These are phyloP conservation scores for Albophoma yamanashiensis DNA, from an alignment of 2,329 filamentous ascomycete genomes.

Conservation along the genomic window DNA sequence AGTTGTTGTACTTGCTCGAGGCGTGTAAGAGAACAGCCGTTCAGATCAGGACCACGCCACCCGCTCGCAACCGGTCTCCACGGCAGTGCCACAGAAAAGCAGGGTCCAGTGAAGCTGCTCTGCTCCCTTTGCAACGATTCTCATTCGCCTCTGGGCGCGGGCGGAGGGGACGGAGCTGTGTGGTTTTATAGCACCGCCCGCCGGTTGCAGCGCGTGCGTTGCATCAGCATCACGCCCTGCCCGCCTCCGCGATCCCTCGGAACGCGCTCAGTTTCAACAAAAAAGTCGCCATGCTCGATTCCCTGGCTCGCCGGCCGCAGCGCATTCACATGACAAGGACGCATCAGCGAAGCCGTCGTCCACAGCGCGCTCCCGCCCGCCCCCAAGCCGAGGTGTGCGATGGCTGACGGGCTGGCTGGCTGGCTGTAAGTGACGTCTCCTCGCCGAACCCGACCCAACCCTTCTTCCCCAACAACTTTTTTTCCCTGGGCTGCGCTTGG, in stretches of 20 bases:
- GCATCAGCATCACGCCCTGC: background rate
- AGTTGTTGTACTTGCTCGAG: slow-evolving; percentile 4
- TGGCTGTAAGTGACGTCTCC: background rate
- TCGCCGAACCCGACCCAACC: background rate
- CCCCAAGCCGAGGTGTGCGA: background rate
- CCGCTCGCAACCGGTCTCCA: background rate
- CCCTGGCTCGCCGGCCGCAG: background rate
- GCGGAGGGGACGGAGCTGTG: background rate
- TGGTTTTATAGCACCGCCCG: background rate
- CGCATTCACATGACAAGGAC: background rate
- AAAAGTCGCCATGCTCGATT: background rate
- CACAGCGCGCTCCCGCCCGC: background rate
- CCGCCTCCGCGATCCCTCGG: background rate
- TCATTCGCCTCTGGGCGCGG: background rate
- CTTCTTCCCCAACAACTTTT: background rate
- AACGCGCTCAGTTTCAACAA: background rate
- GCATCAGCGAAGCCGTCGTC: background rate
- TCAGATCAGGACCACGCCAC: background rate
- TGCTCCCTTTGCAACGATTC: background rate
- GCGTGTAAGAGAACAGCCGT: background rate
- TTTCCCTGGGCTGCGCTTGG: background rate
- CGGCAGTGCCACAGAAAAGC: background rate
- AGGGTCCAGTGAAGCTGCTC: background rate
- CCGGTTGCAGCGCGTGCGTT: background rate
- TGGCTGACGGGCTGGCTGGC: background rate